phyloP scores from a whole-genome alignment of 805 yeast species.

The Saccharomycopsis sp. region DNA sequence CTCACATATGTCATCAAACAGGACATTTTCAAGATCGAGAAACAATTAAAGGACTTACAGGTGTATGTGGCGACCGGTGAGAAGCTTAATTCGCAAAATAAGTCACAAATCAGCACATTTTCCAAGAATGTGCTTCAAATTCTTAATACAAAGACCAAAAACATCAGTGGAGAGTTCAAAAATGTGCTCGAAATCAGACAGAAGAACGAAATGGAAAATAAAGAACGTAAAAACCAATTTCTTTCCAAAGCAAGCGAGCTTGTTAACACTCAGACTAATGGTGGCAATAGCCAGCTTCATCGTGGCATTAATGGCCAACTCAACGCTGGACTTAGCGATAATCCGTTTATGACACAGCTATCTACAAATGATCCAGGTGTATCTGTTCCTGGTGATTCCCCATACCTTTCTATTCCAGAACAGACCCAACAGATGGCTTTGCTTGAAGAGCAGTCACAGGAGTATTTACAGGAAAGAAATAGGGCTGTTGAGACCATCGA shows the following conservation, averaged over 20 bases:
- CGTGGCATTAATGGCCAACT: constrained; percentile 10
- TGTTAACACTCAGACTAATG: neutral
- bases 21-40: constrained; percentile 76
- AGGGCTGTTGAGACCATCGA: constrained; percentile 94
- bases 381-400: constrained; percentile 34
- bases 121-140: constrained; percentile 82
- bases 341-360: constrained; percentile 30
- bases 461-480: constrained; percentile 76
- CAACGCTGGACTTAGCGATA: constrained; percentile 23
- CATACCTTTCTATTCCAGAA: constrained; percentile 63
- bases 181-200: constrained; percentile 86
- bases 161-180: constrained; percentile 87
- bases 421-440: constrained; percentile 78
- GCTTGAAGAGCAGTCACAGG: constrained; percentile 71
- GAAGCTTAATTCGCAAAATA: constrained; percentile 26
- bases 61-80: constrained; percentile 37
- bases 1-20: constrained; percentile 78
- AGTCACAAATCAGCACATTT: constrained; percentile 61
- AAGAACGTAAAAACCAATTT: constrained; percentile 78
- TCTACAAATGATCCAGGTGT: constrained; percentile 23
- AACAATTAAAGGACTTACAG: constrained; percentile 57
- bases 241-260: constrained; percentile 37
- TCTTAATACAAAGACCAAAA: constrained; percentile 82
- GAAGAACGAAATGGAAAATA: constrained; percentile 70
- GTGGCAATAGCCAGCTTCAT: constrained; percentile 12